Conservation (phyloP, 257 asterid genomes). For the Nicotiana noctiflora region DNA sequence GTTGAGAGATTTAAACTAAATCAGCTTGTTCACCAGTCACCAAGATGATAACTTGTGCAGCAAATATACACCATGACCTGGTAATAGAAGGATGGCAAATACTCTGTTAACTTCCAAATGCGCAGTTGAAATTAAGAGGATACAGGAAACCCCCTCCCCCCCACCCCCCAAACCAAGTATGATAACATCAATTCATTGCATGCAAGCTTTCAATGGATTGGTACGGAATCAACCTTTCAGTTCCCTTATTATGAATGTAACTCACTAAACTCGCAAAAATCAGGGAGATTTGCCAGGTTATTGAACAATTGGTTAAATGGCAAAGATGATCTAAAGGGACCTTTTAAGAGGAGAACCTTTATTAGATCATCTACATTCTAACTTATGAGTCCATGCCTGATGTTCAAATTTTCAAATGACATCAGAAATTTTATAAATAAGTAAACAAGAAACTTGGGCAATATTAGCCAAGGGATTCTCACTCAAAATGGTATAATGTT, state of each 20-base stretch:
- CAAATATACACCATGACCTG: background rate
- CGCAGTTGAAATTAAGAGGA: background rate
- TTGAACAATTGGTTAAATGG: background rate
- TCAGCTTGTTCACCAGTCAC: background rate
- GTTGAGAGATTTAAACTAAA: background rate
- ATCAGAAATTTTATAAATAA: background rate
- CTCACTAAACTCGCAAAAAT: background rate
- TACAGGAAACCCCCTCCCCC: background rate
- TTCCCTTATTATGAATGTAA: background rate
- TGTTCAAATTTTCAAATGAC: background rate
- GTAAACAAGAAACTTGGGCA: background rate
- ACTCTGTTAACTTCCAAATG: background rate
- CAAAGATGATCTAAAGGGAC: background rate
- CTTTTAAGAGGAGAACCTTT: background rate
- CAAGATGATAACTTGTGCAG: background rate
- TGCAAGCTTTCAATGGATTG: conserved; percentile 3
- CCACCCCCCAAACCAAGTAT: too few relatives aligned
- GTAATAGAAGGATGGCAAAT: background rate
- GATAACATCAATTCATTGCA: background rate
- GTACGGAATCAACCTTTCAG: background rate
- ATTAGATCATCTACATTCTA: background rate
- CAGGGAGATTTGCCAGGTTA: background rate
- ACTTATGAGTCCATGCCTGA: background rate
- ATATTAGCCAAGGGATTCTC: background rate
- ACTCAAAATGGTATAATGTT: background rate